Evolutionary conservation across 495 filamentous ascomycete genomes (phyloP).

Genomic region (Penicillium angulare): DNA sequence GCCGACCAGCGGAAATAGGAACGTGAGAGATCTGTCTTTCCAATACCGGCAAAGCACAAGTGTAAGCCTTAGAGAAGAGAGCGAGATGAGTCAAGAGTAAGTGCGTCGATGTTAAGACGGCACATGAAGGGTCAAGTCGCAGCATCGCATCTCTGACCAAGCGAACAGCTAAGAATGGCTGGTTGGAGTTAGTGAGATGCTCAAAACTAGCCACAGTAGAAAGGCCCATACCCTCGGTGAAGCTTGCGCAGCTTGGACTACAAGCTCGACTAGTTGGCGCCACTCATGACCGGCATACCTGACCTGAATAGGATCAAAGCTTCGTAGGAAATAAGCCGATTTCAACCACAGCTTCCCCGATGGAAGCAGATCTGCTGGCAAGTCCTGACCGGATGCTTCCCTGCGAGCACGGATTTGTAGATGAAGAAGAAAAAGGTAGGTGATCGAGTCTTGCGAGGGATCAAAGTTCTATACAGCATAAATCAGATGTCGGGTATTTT

Average conservation of each 20-base stretch:
- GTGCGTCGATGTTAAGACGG: slow-evolving; percentile 68
- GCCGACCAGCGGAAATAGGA: slow-evolving; percentile 39
- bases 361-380: slow-evolving; percentile 29
- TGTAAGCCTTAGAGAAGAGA: slow-evolving; percentile 52
- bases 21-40: slow-evolving; percentile 68
- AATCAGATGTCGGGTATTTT: neutral
- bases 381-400: slow-evolving; percentile 14
- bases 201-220: neutral
- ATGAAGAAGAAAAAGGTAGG: slow-evolving; percentile 41
- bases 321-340: slow-evolving; percentile 44
- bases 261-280: slow-evolving; percentile 48
- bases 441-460: slow-evolving; percentile 40
- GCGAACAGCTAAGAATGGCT: slow-evolving; percentile 60
- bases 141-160: slow-evolving; percentile 65
- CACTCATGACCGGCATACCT: slow-evolving; percentile 58
- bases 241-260: slow-evolving; percentile 39
- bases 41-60: slow-evolving; percentile 60
- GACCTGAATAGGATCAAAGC: slow-evolving; percentile 58
- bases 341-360: slow-evolving; percentile 47
- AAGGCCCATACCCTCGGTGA: slow-evolving; percentile 39
- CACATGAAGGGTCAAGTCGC: slow-evolving; percentile 67
- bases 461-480: slow-evolving; percentile 34
- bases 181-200: slow-evolving; percentile 9
- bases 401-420: slow-evolving; percentile 30
- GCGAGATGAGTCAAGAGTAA: slow-evolving; percentile 60